Evolutionary conservation across 73 alveolate genomes (phyloP).

Genomic region (Tetrahymena malaccensis): DNA sequence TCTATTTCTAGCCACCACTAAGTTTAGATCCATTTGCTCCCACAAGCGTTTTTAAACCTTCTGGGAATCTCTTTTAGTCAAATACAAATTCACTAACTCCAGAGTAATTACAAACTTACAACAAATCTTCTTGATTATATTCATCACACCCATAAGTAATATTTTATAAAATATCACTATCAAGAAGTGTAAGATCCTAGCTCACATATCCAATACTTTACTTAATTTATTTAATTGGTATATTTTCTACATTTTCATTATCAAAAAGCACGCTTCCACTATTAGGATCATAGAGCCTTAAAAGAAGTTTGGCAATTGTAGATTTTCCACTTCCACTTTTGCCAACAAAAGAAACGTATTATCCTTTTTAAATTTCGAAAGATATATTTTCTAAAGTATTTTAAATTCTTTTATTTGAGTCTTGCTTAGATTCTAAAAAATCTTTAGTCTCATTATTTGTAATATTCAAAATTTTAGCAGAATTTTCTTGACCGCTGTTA

Average conservation of each 20-base stretch:
- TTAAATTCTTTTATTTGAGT: neutral
- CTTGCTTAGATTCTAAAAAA: neutral
- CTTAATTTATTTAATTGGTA: neutral
- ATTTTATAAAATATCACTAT: neutral
- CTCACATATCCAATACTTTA: neutral
- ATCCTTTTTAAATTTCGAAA: constrained; percentile 50
- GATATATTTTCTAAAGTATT: constrained; percentile 31
- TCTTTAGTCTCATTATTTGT: too few relatives aligned
- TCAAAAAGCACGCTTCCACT: constrained; percentile 62
- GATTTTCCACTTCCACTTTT: constrained; percentile 86
- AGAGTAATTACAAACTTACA: neutral
- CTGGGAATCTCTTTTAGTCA: neutral
- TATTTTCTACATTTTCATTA: constrained; percentile 41
- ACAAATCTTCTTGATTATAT: neutral
- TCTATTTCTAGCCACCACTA: neutral
- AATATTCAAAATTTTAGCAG: too few relatives aligned
- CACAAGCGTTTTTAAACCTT: neutral
- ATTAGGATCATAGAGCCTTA: constrained; percentile 74
- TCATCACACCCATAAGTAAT: neutral
- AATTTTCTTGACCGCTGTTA: neutral
- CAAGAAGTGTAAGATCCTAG: neutral
- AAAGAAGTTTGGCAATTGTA: constrained; percentile 59
- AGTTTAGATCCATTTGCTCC: neutral
- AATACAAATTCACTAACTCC: neutral
- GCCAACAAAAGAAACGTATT: constrained; percentile 74